These are phyloP conservation scores for Polygonum aviculare DNA, from an alignment of 148 eudicot species.

Conservation along the genomic window DNA sequence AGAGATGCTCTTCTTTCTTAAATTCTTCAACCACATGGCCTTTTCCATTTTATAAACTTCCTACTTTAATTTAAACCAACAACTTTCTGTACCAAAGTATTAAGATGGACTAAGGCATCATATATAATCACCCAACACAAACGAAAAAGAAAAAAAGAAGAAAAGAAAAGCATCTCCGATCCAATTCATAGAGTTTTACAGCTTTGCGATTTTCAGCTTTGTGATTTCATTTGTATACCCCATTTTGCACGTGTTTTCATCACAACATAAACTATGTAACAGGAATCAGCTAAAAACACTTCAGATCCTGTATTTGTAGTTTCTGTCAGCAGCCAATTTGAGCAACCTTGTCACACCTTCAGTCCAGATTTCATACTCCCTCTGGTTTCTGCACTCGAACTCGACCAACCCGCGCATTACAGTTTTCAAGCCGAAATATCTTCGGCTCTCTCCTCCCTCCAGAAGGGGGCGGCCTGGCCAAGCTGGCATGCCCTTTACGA, in stretches of 20 bases:
- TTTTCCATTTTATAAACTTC: not conserved
- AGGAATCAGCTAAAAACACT: not conserved
- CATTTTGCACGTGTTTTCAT: not conserved
- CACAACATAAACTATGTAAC: not conserved
- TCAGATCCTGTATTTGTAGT: slow-evolving; percentile 7
- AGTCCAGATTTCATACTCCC: slow-evolving; percentile 63
- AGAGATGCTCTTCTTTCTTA: not conserved
- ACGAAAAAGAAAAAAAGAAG: too few relatives aligned
- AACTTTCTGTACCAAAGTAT: not conserved
- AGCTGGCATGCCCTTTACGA: slow-evolving; percentile 53
- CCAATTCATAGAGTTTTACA: not conserved
- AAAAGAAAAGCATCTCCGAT: not conserved
- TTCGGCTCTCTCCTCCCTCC: slow-evolving; percentile 48
- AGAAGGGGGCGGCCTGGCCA: slow-evolving; percentile 66
- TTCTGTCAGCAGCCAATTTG: slow-evolving; percentile 38
- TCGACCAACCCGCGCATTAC: slow-evolving; percentile 45
- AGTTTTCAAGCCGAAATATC: slow-evolving; percentile 71
- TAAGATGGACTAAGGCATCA: not conserved
- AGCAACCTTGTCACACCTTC: slow-evolving; percentile 64
- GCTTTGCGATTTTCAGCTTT: not conserved
- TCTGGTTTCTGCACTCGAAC: slow-evolving; percentile 65
- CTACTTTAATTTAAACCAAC: not conserved
- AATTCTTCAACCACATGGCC: not conserved
- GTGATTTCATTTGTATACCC: not conserved
- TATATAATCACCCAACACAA: too few relatives aligned